Conservation (phyloP, 73 alveolate genomes). For the Tetrahymena borealis region DNA sequence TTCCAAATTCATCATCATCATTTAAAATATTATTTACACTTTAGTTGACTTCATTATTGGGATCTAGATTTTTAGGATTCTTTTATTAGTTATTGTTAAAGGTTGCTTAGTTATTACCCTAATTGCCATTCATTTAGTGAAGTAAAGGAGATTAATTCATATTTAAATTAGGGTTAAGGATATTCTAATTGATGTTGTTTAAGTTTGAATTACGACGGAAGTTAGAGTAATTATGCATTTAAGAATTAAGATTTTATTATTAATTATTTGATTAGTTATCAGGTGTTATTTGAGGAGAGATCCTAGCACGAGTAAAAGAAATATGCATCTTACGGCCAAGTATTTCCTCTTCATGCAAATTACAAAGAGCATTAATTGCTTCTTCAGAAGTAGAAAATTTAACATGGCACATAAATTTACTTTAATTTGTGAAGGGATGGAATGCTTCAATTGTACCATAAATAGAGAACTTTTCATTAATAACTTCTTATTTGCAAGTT, state of each 20-base stretch:
- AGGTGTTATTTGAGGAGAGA: background rate
- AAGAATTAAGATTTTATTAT: no score
- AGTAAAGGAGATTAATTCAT: background rate
- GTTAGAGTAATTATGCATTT: background rate
- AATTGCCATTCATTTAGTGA: background rate
- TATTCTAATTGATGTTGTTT: background rate
- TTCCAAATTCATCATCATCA: background rate
- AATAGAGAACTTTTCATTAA: conserved; percentile 3
- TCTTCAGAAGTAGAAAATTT: conserved; percentile 36
- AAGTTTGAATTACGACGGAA: background rate
- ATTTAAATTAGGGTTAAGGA: background rate
- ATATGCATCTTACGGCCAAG: conserved; percentile 37
- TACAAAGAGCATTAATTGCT: conserved; percentile 39
- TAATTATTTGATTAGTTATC: no score
- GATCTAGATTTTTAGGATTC: background rate
- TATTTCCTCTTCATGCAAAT: conserved; percentile 37
- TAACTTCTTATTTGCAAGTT: conserved; percentile 11
- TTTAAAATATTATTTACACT: background rate
- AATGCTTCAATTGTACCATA: conserved; percentile 12
- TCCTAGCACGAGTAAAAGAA: conserved; percentile 19
- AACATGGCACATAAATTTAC: conserved; percentile 22
- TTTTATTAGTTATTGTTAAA: background rate
- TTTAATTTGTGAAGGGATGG: background rate
- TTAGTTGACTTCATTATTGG: background rate
- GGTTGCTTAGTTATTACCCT: background rate